Percentiles rank a stretch among this genome's conserved stretches.
Evolutionary conservation across 1,284 basidiomycete species (phyloP).

Genomic region (Ceratobasidium sp.): DNA sequence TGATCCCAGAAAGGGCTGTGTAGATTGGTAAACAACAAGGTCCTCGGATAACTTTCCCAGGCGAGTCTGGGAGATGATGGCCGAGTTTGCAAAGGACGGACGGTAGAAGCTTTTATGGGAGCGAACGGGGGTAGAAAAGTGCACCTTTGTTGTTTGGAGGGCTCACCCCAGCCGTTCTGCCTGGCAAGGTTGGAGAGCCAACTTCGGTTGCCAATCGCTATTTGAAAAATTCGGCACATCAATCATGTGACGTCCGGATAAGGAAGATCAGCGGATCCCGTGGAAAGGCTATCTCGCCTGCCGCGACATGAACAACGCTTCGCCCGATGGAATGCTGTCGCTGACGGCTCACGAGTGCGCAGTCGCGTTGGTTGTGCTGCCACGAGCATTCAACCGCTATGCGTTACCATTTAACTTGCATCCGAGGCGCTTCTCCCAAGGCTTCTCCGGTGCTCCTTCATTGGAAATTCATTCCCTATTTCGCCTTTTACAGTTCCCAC

Average conservation of each 20-base stretch:
- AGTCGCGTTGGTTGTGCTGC: too few species aligned
- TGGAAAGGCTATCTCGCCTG: too few species aligned
- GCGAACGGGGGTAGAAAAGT: not conserved
- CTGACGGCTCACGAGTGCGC: too few species aligned
- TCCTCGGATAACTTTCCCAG: not conserved
- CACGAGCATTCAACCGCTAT: too few species aligned
- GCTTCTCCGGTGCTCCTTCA: too few species aligned
- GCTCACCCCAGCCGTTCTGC: constrained; percentile 29
- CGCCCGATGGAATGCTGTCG: too few species aligned
- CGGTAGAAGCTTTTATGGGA: constrained; percentile 25
- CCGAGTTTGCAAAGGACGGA: constrained; percentile 8
- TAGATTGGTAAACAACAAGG: not conserved
- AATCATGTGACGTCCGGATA: constrained; percentile 25
- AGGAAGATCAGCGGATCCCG: constrained; percentile 27
- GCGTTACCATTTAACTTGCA: too few species aligned
- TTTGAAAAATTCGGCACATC: constrained; percentile 34
- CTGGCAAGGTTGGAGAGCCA: constrained; percentile 30
- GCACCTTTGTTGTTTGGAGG: constrained; percentile 32
- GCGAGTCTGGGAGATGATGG: constrained; percentile 6
- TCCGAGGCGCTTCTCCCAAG: too few species aligned
- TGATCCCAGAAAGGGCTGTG: constrained; percentile 1
- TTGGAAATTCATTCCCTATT: too few species aligned
- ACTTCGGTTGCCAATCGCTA: constrained; percentile 36
- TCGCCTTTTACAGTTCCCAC: too few species aligned
- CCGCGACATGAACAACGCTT: too few species aligned